Evolutionary conservation across 208 protist genomes (phyloP), one percentile per base, ranked within the genome.

Genomic region (Endotrypanum monterogeii): DNA sequence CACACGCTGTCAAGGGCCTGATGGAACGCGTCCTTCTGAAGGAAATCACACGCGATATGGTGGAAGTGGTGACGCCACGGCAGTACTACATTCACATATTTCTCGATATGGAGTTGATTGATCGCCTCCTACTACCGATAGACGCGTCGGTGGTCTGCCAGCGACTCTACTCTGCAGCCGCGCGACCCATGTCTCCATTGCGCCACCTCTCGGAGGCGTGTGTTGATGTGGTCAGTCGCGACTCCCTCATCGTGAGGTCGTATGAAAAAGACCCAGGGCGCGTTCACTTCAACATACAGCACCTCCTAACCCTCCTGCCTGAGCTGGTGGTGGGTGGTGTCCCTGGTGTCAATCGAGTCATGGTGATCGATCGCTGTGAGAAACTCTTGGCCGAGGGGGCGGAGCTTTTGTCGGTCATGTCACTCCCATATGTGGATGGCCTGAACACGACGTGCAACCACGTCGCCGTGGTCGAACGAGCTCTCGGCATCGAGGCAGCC

Each of bases 401-500:
- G 7, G 92, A 98, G 67, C 86, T 99, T 1, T 76, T 78, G 16
- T 81, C 84, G 3, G 98, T 99, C 1, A 99, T 99, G 96, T 90
- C 85, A 37, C 97, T 98, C 0, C 83, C 92, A 6, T 98, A 99
- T 75, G 95, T 99, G 39, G 91, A 98, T 50, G 89, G 91, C 44
- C 84, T 71, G 1, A 78, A 85, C 18, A 99, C 98, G 0, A 90
- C 74, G 8, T 99, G 96, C 60, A 99, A 99, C 79, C 98, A 99
- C 82, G 94, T 99, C 62, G 94, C 98, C 11, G 98, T 99, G 56
- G 82, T 99, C 0, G 96, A 98, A 71, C 76, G 88, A 1, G 85
- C 89, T 11, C 94, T 99, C n/a, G 99, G 99, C 58, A 99, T 99
- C 73, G 99, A 99, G 87, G 98, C 98, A 1, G 99, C 98, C 11